Evolutionary conservation across 2,329 filamentous ascomycete species (phyloP), one percentile per base, ranked within the genome.

Genomic region (Arthrobotrys iridis): DNA sequence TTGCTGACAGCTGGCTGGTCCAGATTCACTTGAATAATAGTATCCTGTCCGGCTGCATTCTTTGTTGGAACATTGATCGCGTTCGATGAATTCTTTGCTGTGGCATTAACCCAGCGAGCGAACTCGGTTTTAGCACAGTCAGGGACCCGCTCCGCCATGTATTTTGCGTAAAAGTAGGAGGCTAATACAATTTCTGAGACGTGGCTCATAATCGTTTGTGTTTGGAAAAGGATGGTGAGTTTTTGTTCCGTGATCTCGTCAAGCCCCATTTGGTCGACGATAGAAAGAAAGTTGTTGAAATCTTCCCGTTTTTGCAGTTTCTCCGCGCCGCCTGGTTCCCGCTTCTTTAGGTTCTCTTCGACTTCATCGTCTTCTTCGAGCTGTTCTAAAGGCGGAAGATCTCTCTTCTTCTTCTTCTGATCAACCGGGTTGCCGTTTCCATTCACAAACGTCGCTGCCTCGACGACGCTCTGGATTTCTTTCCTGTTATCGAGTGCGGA

Each of bases 101-200:
- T 75, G 3, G 55, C 43, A 46, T 75, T 75, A n/a, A 59, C 63
- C 71, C 71, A 75, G 22, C 35, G 30, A 10, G 71, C 63, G 33
- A 75, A 75, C 24, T 66, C 62, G 8, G 46, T 63, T 64, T 75
- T 75, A 10, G 71, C 71, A 35, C 71, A 75, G 55, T 63, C 57
- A 5, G 71, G 71, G 8, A 75, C 63, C 28, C 71, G 60, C 4
- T 75, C 71, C 1, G 71, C 55, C 46, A 75, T 63, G 13, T 40
- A 75, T n/a, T 62, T 75, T 35, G 71, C 57, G 18, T 67, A 75
- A n/a, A 57, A 75, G 52, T 67, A 63, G 8, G 71, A 57, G 8
- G 37, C 24, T 18, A 63, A 20, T 8, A 67, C 63, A 41, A 75
- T 75, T 30, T 75, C 71, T 8, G 46, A 41, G 10, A 75, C 62